A percentile compares a stretch with the other conserved stretches of the same genome.
phyloP scores from a whole-genome alignment of 805 yeast species.

The Saturnispora hagleri region DNA sequence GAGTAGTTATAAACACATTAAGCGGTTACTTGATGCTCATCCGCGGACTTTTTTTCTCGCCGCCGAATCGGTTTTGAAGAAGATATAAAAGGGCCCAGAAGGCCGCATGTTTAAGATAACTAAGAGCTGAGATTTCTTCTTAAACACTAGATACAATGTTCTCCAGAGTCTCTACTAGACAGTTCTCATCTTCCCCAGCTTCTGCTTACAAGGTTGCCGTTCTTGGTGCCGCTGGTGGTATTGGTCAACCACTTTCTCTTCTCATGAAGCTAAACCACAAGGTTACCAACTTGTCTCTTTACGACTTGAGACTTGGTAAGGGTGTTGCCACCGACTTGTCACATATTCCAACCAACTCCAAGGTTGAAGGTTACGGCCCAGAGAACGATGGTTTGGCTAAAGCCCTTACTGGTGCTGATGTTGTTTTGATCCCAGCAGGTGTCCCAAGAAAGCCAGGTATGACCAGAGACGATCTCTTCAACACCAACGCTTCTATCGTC shows the following conservation, averaged over 20 bases:
- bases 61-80: neutral
- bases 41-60: conserved; percentile 3
- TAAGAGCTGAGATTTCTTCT: neutral
- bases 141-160: conserved; percentile 33
- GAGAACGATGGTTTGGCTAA: conserved; percentile 20
- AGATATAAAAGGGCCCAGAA: neutral
- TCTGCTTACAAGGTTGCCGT: conserved; percentile 73
- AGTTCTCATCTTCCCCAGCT: conserved; percentile 60
- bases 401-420: conserved; percentile 39
- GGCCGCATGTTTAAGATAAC: neutral
- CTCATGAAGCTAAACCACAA: conserved; percentile 62
- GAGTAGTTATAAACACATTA: neutral
- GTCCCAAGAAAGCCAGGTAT: conserved; percentile 60
- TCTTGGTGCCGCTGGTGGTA: conserved; percentile 89
- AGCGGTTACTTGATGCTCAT: neutral
- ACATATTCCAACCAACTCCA: conserved; percentile 46
- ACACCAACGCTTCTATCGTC: conserved; percentile 48
- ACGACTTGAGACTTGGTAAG: conserved; percentile 74
- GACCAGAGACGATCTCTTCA: conserved; percentile 57
- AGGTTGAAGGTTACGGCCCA: conserved; percentile 21
- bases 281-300: conserved; percentile 61
- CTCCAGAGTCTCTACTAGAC: conserved; percentile 36
- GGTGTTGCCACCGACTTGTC: conserved; percentile 89
- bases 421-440: conserved; percentile 54
- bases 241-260: conserved; percentile 87